A percentile compares a stretch with the other conserved stretches of the same genome.
These are phyloP conservation scores for Corrigiola litoralis DNA, from an alignment of 179 eudicot genomes.

Conservation along the genomic window DNA sequence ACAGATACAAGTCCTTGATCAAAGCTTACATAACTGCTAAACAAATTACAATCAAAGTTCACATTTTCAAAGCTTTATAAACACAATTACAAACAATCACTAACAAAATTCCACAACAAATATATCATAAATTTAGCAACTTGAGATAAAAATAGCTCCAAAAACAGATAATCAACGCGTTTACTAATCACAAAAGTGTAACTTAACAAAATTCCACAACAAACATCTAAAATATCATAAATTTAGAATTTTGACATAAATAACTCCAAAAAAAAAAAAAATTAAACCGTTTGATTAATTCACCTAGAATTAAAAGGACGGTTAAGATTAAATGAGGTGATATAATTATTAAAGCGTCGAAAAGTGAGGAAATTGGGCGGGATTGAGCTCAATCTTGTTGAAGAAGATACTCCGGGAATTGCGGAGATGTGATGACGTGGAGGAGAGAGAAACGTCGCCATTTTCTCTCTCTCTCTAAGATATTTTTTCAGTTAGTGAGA, in stretches of 20 bases:
- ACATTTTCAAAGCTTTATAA: too few relatives aligned
- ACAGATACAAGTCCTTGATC: background rate
- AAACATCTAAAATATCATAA: too few relatives aligned
- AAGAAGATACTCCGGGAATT: constrained; percentile 18
- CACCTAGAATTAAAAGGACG: constrained; percentile 26
- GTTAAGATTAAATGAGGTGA: constrained; percentile 4
- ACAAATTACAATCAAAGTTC: too few relatives aligned
- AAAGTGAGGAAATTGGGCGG: constrained; percentile 18
- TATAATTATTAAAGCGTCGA: constrained; percentile 13
- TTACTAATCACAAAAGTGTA: too few relatives aligned
- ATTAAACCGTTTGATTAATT: background rate
- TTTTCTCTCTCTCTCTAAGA: constrained; percentile 10
- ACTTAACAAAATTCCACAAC: too few relatives aligned
- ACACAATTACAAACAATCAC: too few relatives aligned
- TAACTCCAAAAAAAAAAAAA: background rate
- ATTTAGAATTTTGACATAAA: too few relatives aligned
- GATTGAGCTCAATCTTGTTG: background rate
- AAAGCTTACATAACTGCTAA: too few relatives aligned
- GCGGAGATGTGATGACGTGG: constrained; percentile 14
- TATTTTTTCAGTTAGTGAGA: background rate
- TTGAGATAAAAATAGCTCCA: too few relatives aligned
- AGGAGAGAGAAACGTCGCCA: constrained; percentile 39
- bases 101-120: too few relatives aligned
- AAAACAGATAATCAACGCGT: too few relatives aligned
- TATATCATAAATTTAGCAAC: too few relatives aligned